Base-by-base conservation (phyloP, 2,329 filamentous ascomycete genomes). In the Colletotrichum siamense region DNA sequence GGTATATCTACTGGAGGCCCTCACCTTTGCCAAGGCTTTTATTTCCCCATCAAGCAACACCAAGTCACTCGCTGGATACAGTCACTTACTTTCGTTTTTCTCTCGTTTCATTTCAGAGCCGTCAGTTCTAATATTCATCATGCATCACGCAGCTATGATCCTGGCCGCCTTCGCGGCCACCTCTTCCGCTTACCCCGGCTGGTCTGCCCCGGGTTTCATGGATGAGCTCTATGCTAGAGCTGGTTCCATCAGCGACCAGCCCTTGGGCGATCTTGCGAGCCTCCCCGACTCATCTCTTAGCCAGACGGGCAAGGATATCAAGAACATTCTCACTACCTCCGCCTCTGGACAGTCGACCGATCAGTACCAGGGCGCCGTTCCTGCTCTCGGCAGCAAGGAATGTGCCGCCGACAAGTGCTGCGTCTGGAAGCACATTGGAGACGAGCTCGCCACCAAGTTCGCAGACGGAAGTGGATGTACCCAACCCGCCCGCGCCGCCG, bases 351-450 rank as follows among this genome's bases (percentile, higher is more conserved):
- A 34, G 5, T 76, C 74, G 80, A n/a, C 26, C 7, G 72, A 70
- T 6, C 15, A 67, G 34, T 61, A 32, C 15, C 26, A 62, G 61
- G 80, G 79, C 9, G 80, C 79, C 22, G 78, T 80, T 69, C 79
- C 82, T 10, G 80, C 80, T 2, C 70, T 73, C 4, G 62, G 66
- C 12, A 73, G 62, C 57, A 22, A 49, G 44, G 80, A 32, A 63
- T 80, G 86, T 77, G 77, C 79, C 49, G 77, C 80, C n/a, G 86
- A 88, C 68, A 85, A 85, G 4, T 88, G 87, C 80, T 88, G 87
- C 74, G 82, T 87, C 18, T 88, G 86, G 86, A 82, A 85, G 73
- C 84, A 87, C 78, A 83, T 88, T 71, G 82, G 84, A 9, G 80
- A 84, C 59, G 85, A 87, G 22, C 83, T 88, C 76, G 79, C 82